These are phyloP conservation scores for Entophlyctis helioformis DNA, from an alignment of 192 early-diverging fungal genomes.

Conservation along the genomic window DNA sequence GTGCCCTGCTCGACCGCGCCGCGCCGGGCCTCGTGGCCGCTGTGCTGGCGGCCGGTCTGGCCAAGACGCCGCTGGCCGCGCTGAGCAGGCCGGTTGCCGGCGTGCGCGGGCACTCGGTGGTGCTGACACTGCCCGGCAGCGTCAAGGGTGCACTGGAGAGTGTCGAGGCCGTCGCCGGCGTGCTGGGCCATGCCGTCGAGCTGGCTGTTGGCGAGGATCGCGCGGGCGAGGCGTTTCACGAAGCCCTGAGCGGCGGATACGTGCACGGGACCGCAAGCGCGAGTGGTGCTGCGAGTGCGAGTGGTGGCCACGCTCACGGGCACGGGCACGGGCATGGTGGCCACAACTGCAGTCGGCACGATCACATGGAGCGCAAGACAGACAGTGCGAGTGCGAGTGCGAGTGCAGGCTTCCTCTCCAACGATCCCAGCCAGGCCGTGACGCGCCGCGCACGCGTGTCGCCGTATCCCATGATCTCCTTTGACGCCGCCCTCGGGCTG, in stretches of 20 bases:
- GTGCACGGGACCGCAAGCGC: constrained; percentile 3
- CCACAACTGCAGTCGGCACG: no score
- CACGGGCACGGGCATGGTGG: no score
- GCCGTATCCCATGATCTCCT: constrained; percentile 68
- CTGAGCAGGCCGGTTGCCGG: constrained; percentile 60
- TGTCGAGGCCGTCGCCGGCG: constrained; percentile 52
- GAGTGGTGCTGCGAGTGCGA: no score
- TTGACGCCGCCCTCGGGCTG: constrained; percentile 48
- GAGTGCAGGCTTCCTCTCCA: no score
- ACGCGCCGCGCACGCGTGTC: no score
- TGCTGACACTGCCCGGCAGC: constrained; percentile 85
- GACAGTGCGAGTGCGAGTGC: no score
- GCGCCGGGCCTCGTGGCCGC: constrained; percentile 68
- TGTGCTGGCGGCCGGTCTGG: constrained; percentile 63
- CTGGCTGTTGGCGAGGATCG: constrained; percentile 35
- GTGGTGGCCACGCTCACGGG: no score
- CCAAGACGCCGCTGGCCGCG: constrained; percentile 81
- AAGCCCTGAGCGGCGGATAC: constrained; percentile 18
- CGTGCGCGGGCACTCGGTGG: constrained; percentile 33
- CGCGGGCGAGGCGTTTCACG: constrained; percentile 44
- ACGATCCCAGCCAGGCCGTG: no score
- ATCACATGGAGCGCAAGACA: no score
- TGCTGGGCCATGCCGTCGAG: constrained; percentile 78
- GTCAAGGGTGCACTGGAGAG: constrained; percentile 78
- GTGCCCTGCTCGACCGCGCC: constrained; percentile 52